phyloP scores from a whole-genome alignment of 371 early-diverging fungal species.

The Rhizopus sp. region DNA sequence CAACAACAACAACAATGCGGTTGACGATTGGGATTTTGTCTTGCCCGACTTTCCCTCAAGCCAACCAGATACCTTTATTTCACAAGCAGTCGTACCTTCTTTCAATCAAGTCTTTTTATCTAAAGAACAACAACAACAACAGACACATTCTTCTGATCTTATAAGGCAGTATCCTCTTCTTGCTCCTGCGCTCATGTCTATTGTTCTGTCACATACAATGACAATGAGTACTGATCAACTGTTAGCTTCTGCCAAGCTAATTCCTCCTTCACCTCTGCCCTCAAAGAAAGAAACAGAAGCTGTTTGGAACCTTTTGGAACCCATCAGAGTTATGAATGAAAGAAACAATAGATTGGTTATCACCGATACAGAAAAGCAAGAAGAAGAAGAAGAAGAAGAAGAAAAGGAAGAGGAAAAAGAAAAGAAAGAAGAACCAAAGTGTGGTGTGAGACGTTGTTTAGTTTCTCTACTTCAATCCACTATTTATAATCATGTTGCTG shows the following conservation, averaged over 20 bases:
- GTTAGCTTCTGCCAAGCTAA: constrained; percentile 26
- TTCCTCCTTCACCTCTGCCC: constrained; percentile 8
- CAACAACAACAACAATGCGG: neutral
- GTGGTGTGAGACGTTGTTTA: neutral
- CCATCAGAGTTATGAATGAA: constrained; percentile 14
- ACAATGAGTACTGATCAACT: constrained; percentile 42
- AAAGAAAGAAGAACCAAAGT: neutral
- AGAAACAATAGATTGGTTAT: constrained; percentile 12
- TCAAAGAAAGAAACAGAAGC: constrained; percentile 22
- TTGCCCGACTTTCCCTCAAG: constrained; percentile 12
- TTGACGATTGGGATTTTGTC: constrained; percentile 29
- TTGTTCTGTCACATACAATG: constrained; percentile 47
- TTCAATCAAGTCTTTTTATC: constrained; percentile 31
- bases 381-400: neutral
- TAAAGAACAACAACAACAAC: constrained; percentile 17
- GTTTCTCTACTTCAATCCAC: neutral
- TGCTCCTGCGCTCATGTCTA: constrained; percentile 50
- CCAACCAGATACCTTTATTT: constrained; percentile 31
- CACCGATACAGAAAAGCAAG: neutral
- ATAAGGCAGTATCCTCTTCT: constrained; percentile 41
- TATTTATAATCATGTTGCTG: neutral
- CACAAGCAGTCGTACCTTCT: constrained; percentile 44
- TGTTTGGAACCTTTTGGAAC: constrained; percentile 23
- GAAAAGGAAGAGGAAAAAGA: neutral
- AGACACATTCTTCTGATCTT: constrained; percentile 7